phyloP scores from a whole-genome alignment of 2,329 filamentous ascomycete species.

The Claviceps sp. region DNA sequence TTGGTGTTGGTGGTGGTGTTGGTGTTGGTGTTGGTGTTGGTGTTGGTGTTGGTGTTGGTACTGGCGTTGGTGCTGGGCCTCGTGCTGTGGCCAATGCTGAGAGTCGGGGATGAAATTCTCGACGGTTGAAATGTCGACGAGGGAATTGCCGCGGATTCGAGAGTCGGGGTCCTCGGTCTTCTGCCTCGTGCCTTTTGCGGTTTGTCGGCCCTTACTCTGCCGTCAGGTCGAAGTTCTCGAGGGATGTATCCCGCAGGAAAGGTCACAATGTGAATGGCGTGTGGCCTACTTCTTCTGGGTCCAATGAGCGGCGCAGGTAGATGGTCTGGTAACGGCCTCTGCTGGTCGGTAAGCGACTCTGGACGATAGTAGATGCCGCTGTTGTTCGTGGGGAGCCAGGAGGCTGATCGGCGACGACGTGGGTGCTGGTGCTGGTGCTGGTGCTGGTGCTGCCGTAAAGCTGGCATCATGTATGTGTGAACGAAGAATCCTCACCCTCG shows the following conservation, averaged over 20 bases:
- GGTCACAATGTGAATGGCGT: slow-evolving; percentile 29
- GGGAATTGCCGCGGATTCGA: neutral
- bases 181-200: neutral
- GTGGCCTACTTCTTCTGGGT: slow-evolving; percentile 24
- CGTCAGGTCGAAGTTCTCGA: slow-evolving; percentile 24
- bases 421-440: neutral
- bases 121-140: neutral
- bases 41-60: slow-evolving; percentile 25
- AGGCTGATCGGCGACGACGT: slow-evolving; percentile 3
- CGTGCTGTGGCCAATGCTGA: neutral
- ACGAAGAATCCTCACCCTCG: neutral
- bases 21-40: slow-evolving; percentile 28
- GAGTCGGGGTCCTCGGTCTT: slow-evolving; percentile 1
- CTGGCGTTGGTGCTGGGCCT: slow-evolving; percentile 6
- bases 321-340: slow-evolving; percentile 3
- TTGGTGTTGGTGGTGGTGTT: slow-evolving; percentile 20
- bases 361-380: slow-evolving; percentile 7
- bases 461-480: slow-evolving; percentile 6
- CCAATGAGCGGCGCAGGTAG: slow-evolving; percentile 26
- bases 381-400: slow-evolving; percentile 4
- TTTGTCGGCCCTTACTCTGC: neutral
- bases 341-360: slow-evolving; percentile 1
- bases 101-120: neutral
- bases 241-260: slow-evolving; percentile 31
- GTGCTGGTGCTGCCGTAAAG: neutral